Evolutionary conservation across 345 rosid species (phyloP).

Genomic region (Adansonia digitata): DNA sequence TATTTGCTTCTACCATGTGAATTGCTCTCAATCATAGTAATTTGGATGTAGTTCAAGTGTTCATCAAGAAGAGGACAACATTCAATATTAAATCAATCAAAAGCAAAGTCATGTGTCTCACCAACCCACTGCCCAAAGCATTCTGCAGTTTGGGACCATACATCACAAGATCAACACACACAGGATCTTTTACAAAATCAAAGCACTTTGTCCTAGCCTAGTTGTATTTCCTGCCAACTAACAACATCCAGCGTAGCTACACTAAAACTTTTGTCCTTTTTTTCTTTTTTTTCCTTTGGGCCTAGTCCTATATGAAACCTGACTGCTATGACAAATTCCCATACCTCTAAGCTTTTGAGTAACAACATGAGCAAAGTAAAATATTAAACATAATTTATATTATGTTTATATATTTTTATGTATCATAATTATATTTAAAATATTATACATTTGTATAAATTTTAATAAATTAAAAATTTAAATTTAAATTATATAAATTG

Average conservation of each 20-base stretch:
- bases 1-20: slow-evolving; percentile 20
- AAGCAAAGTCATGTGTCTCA: slow-evolving; percentile 28
- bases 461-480: too few species aligned
- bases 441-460: too few species aligned
- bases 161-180: neutral
- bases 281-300: too few species aligned
- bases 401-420: too few species aligned
- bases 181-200: neutral
- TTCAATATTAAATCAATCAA: neutral
- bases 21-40: slow-evolving; percentile 1
- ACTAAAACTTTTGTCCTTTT: neutral
- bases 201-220: slow-evolving; percentile 5
- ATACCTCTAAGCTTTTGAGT: neutral
- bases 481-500: too few species aligned
- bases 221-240: neutral
- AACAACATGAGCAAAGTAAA: too few species aligned
- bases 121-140: slow-evolving; percentile 21
- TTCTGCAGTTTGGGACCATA: neutral
- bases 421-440: too few species aligned
- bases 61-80: slow-evolving; percentile 17
- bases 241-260: neutral
- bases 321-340: neutral
- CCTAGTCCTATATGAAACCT: neutral
- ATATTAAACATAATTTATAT: too few species aligned
- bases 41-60: slow-evolving; percentile 10